Base-by-base conservation (phyloP, 2,329 filamentous ascomycete species). In the Scleromitrula shiraiana region DNA sequence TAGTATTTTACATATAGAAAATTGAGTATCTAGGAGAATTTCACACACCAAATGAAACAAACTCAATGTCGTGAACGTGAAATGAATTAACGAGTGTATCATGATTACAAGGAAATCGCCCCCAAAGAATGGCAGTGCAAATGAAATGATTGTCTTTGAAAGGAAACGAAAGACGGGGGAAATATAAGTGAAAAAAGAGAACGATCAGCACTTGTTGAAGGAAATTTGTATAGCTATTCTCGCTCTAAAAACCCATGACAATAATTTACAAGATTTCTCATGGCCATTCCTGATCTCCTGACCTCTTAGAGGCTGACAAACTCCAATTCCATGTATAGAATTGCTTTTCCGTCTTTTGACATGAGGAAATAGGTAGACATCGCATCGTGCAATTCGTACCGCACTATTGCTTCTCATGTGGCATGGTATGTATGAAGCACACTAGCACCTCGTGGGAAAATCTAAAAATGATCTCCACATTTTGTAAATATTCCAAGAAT, bases 221-320 rank as follows among this genome's bases (percentile, higher is more conserved):
- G 9, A 17, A 29, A 7, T 29, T 15, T 24, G 41, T 41, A 8
- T 7, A 46, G 26, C 30, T 41, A 12, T 19, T n/a, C n/a, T n/a
- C n/a, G 22, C 12, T 32, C 26, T 35, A 17, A 12, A 44, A 24
- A 29, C 7, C 35, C 26, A 27, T 42, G 22, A 41, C 20, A 42
- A 48, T 15, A 15, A 45, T 17, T 35, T n/a, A 20, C n/a, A 17
- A 43, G 26, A 46, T 10, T 33, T 30, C 20, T 36, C 20, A 41
- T 33, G 37, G 9, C 27, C 37, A 24, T 27, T 15, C 20, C 22
- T 47, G 37, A 47, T 35, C 45, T 23, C 37, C 23, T 22, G 20
- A 48, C 17, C 38, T n/a, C 38, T 27, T 48, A 38, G 19, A 42
- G 29, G 38, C 45, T 42, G 38, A 48, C 38, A 42, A n/a, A n/a